These are phyloP conservation scores for Globisporangium acanthophoron DNA, from an alignment of 352 stramenopile species.

Conservation along the genomic window DNA sequence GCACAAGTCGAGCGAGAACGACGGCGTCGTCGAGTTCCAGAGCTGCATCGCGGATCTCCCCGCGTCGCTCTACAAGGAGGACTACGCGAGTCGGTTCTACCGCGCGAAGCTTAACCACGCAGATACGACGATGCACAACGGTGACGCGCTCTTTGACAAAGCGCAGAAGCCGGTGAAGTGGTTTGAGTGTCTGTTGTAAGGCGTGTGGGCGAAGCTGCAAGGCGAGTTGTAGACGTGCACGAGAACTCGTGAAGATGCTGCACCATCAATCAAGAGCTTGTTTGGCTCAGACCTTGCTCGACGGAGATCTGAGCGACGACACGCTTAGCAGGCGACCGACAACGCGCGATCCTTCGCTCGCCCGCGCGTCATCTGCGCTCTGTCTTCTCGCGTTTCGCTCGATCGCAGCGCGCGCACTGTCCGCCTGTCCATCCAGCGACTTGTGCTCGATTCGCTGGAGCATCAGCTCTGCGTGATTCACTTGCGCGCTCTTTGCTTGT, in stretches of 20 bases:
- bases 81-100: conserved; percentile 48
- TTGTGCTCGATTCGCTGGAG: conserved; percentile 11
- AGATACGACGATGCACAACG: conserved; percentile 58
- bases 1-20: conserved; percentile 16
- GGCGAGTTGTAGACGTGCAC: neutral
- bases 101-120: conserved; percentile 55
- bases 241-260: neutral
- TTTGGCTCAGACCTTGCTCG: neutral
- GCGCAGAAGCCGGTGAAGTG: conserved; percentile 61
- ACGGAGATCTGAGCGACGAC: conserved; percentile 3
- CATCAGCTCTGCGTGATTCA: conserved; percentile 3
- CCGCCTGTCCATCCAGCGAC: neutral
- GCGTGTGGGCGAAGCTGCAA: conserved; percentile 16
- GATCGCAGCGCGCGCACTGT: neutral
- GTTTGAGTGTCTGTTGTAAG: conserved; percentile 65
- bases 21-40: conserved; percentile 43
- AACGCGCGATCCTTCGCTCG: conserved; percentile 1
- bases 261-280: too few relatives aligned
- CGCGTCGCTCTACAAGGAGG: conserved; percentile 23
- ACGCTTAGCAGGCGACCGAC: conserved; percentile 5
- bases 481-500: neutral
- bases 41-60: conserved; percentile 42
- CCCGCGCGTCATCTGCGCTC: neutral
- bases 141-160: conserved; percentile 40
- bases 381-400: neutral